Base-by-base conservation (phyloP, 805 yeast genomes). In the Monosporozyma aquatica region DNA sequence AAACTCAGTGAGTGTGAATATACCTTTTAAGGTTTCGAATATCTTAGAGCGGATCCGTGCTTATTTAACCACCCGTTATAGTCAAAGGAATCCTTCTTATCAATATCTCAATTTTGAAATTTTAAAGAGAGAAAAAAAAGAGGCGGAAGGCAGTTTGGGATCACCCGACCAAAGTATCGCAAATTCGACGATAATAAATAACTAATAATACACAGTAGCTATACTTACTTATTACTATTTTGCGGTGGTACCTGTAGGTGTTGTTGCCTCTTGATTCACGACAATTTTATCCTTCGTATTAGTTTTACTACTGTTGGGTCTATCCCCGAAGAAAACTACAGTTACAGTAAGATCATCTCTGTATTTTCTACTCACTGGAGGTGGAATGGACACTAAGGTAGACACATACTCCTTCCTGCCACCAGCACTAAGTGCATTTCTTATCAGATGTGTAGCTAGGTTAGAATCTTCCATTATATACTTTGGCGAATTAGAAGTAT, bases 311-410 rank as follows among this genome's bases (percentile, higher is more conserved):
- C 17, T 11, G 6, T 37, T 34, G n/a, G n/a, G n/a, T n/a, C 25
- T 23, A 10, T 76, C 76, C 10, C 95, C 95, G 59, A 92, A 92
- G 64, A 92, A 92, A 2, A 90, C 86, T 20, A 92, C 98, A 3
- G 96, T 87, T 5, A 89, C 97, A 0, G 97, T 89, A 58, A 92
- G 71, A 62, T 92, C 98, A 65, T 92, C 98, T 61, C 98, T 78
- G 64, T 89, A 90, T 36, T 87, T 74, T 64, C 98, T 78, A 17
- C 95, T 82, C 52, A 83, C 74, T 2, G 97, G 97, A 14, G 87
- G 76, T 15, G 97, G 97, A 41, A 92, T 87, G 42, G 92, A 81
- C 14, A 87, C 82, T 46, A 92, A 68, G 75, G 92, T 84, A 18
- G 89, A 78, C 3, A 89, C 87, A 53, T 87, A 89, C 47, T 90